Percentiles rank a stretch among this genome's conserved stretches.
Conservation (phyloP, 768 basidiomycete genomes). For the Boletus patriciae region DNA sequence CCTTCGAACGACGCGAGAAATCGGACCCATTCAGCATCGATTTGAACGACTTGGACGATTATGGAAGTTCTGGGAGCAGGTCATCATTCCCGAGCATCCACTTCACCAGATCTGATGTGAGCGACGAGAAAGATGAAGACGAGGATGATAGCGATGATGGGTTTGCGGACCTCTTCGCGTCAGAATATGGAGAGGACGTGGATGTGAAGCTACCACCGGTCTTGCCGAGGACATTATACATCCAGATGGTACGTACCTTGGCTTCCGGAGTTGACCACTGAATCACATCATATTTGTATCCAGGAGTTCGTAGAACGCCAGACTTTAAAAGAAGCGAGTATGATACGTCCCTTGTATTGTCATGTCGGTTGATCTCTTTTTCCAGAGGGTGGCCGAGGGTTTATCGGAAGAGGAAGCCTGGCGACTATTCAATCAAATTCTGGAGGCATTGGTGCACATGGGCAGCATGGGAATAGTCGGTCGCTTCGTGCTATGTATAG, state of each 20-base stretch:
- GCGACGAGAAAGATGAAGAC: slow-evolving; percentile 43
- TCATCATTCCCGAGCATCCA: slow-evolving; percentile 84
- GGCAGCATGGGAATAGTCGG: slow-evolving; percentile 80
- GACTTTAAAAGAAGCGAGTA: slow-evolving; percentile 75
- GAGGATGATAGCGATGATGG: slow-evolving; percentile 45
- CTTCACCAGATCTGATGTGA: slow-evolving; percentile 55
- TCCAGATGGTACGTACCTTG: slow-evolving; percentile 76
- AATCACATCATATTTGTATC: not conserved
- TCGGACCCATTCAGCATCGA: slow-evolving; percentile 66
- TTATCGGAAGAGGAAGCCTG: slow-evolving; percentile 84
- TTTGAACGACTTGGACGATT: slow-evolving; percentile 60
- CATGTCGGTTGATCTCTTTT: not conserved
- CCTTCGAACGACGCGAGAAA: slow-evolving; percentile 40
- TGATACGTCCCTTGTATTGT: not conserved
- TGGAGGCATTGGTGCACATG: slow-evolving; percentile 91
- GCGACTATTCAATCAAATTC: slow-evolving; percentile 84
- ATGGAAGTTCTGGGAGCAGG: slow-evolving; percentile 49
- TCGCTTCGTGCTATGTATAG: slow-evolving; percentile 9
- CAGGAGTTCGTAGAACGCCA: slow-evolving; percentile 91
- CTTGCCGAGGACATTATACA: slow-evolving; percentile 69
- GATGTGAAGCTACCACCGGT: slow-evolving; percentile 33
- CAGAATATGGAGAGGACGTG: slow-evolving; percentile 35
- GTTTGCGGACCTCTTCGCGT: slow-evolving; percentile 36
- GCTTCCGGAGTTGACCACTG: not conserved
- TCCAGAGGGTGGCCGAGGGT: slow-evolving; percentile 75